phyloP scores from a whole-genome alignment of 352 stramenopile genomes.

The Globisporangium middletonii region DNA sequence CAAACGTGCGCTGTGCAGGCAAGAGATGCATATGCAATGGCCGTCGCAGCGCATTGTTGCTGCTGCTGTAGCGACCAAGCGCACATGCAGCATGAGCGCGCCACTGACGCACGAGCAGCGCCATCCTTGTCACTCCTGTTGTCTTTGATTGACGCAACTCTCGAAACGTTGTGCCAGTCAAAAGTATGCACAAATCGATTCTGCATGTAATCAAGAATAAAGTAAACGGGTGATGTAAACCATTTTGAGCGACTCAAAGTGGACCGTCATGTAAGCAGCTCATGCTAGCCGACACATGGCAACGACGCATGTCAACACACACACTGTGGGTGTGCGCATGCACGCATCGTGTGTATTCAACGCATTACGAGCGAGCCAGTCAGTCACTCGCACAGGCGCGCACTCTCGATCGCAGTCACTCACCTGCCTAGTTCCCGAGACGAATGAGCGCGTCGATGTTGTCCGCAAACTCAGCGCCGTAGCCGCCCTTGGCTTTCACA shows the following conservation, averaged over 20 bases:
- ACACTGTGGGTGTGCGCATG: no score
- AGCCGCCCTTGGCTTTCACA: constrained; percentile 67
- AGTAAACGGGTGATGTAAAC: no score
- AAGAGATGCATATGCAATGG: no score
- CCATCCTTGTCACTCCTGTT: no score
- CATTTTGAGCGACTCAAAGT: no score
- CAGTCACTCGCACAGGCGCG: neutral
- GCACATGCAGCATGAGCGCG: neutral
- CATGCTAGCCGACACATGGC: neutral
- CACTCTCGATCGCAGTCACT: neutral
- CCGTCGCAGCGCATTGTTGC: neutral
- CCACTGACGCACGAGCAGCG: neutral
- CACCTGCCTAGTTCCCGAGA: constrained; percentile 39
- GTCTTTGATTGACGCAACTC: neutral
- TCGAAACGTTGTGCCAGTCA: neutral
- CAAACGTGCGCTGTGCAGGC: neutral
- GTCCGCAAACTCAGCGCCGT: constrained; percentile 59
- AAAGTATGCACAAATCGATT: neutral
- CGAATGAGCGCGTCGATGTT: constrained; percentile 52
- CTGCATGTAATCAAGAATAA: no score
- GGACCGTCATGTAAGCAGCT: no score
- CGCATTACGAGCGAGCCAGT: neutral
- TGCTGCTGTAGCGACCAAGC: neutral
- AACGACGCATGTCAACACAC: no score
- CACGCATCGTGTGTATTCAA: no score